Conservation (phyloP, 176 grass and related monocot species). For the Areca catechu region DNA sequence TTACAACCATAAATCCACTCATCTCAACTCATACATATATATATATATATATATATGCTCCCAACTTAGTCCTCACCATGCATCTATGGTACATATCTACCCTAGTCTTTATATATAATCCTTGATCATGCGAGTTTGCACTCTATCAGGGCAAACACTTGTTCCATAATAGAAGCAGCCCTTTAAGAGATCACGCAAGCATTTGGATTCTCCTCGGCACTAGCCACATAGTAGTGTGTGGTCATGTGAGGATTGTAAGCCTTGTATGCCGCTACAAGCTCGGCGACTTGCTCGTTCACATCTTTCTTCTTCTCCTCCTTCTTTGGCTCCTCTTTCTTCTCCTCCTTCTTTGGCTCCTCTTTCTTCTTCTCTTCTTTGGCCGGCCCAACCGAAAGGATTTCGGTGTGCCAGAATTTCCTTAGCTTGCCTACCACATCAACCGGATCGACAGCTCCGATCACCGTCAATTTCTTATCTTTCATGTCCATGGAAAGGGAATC, state of each 20-base stretch:
- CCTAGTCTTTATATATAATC: too few relatives aligned
- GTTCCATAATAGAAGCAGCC: too few relatives aligned
- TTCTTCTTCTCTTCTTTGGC: slow-evolving; percentile 67
- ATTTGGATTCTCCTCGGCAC: slow-evolving; percentile 69
- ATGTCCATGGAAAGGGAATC: slow-evolving; percentile 56
- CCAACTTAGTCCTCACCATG: too few relatives aligned
- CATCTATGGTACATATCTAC: too few relatives aligned
- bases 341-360: slow-evolving; percentile 23
- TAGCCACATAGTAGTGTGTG: slow-evolving; percentile 34
- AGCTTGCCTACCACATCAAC: slow-evolving; percentile 39
- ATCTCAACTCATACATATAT: too few relatives aligned
- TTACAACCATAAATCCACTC: too few relatives aligned
- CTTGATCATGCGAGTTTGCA: too few relatives aligned
- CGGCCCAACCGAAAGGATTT: slow-evolving; percentile 41
- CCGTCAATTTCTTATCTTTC: slow-evolving; percentile 58
- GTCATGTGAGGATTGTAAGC: slow-evolving; percentile 3
- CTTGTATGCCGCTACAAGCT: slow-evolving; percentile 13
- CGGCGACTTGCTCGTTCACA: neutral
- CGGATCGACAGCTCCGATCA: slow-evolving; percentile 52
- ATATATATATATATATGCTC: too few relatives aligned
- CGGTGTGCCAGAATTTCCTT: slow-evolving; percentile 21
- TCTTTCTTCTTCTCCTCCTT: neutral
- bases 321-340: neutral
- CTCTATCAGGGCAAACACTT: too few relatives aligned
- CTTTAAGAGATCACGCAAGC: slow-evolving; percentile 59